Conservation (phyloP, 169 alveolate species). For the Plasmodium relictum region DNA sequence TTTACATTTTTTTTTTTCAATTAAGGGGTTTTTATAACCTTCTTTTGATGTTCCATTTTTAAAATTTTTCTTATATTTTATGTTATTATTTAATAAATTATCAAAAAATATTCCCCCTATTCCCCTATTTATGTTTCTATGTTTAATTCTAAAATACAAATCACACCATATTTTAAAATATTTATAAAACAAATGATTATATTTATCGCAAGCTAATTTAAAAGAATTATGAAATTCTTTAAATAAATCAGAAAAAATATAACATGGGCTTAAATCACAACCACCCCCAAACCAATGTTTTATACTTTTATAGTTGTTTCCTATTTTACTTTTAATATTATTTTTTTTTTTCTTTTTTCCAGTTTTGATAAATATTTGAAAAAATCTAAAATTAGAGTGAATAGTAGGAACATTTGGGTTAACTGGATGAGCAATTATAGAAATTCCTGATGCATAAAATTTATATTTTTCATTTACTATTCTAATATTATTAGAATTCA, state of each 20-base stretch:
- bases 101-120: conserved; percentile 94
- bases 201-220: conserved; percentile 85
- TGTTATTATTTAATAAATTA: conserved; percentile 82
- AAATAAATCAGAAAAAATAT: conserved; percentile 88
- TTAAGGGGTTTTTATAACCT: not conserved
- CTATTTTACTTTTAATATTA: conserved; percentile 21
- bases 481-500: conserved; percentile 71
- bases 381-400: conserved; percentile 89
- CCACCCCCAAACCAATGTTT: conserved; percentile 95
- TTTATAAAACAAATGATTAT: conserved; percentile 83
- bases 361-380: conserved; percentile 81
- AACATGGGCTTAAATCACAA: conserved; percentile 92
- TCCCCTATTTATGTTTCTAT: conserved; percentile 90
- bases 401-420: conserved; percentile 91
- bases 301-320: conserved; percentile 52
- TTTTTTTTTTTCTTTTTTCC: conserved; percentile 66
- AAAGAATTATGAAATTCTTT: conserved; percentile 87
- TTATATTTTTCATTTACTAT: conserved; percentile 64
- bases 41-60: conserved; percentile 15
- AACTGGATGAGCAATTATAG: conserved; percentile 90
- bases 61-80: conserved; percentile 13
- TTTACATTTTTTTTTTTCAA: conserved; percentile 23
- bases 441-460: conserved; percentile 90
- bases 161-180: conserved; percentile 90
- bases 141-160: conserved; percentile 87